Conservation (phyloP, 2,329 filamentous ascomycete genomes). For the Monilinia aucupariae region DNA sequence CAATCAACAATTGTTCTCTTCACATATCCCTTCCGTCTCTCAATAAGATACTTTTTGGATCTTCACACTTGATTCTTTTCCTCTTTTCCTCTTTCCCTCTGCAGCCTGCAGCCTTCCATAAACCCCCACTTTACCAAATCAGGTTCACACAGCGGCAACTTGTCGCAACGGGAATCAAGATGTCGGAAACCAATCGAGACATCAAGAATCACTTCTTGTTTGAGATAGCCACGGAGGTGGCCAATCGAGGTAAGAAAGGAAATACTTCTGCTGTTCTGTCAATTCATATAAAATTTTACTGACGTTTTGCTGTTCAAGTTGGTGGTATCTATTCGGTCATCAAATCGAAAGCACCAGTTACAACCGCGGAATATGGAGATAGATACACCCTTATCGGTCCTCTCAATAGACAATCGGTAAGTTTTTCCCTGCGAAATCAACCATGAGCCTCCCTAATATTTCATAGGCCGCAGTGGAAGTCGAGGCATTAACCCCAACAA, state of each 20-base stretch:
- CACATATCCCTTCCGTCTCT: neutral
- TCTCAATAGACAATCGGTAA: conserved; percentile 81
- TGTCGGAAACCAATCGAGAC: conserved; percentile 45
- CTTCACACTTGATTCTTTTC: neutral
- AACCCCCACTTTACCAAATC: neutral
- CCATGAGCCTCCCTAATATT: conserved; percentile 25
- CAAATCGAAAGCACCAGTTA: conserved; percentile 97
- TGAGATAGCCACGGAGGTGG: conserved; percentile 94
- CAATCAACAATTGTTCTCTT: no score
- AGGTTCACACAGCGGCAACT: conserved; percentile 1
- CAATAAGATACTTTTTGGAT: neutral
- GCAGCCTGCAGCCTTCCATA: neutral
- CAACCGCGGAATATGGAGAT: conserved; percentile 96
- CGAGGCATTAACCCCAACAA: conserved; percentile 81
- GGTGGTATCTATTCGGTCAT: conserved; percentile 98
- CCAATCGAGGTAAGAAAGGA: conserved; percentile 72
- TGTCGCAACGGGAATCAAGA: conserved; percentile 15
- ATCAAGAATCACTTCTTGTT: conserved; percentile 95
- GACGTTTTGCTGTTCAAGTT: conserved; percentile 47
- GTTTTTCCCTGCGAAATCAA: conserved; percentile 33
- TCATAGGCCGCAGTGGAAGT: conserved; percentile 90
- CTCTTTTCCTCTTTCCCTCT: no score
- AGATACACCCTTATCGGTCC: conserved; percentile 93
- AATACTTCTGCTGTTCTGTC: conserved; percentile 16
- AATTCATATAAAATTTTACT: neutral